Evolutionary conservation across 345 rosid genomes (phyloP).

Genomic region (Rhodamnia argentea): DNA sequence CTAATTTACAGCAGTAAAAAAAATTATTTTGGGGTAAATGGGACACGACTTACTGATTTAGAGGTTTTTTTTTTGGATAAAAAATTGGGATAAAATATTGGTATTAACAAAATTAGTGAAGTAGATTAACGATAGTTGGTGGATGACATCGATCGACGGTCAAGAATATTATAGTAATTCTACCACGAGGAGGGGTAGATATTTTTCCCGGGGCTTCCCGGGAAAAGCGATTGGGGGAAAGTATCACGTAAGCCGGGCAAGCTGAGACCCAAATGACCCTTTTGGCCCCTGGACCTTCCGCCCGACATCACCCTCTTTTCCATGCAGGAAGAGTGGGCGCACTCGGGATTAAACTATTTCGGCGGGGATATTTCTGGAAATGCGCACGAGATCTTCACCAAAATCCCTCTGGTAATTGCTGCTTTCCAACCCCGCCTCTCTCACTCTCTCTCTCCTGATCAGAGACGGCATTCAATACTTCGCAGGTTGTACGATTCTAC

Average conservation of each 20-base stretch:
- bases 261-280: neutral
- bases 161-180: neutral
- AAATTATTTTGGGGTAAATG: neutral
- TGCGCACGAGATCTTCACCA: neutral
- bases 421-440: neutral
- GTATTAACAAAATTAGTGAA: too few relatives aligned
- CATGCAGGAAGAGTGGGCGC: neutral
- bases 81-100: neutral
- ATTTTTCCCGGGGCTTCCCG: neutral
- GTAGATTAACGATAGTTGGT: neutral
- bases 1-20: rapidly evolving
- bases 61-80: neutral
- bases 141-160: neutral
- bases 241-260: neutral
- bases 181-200: neutral
- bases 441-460: neutral
- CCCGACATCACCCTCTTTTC: neutral
- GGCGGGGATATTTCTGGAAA: neutral
- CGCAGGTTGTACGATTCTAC: neutral
- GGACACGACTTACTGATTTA: neutral
- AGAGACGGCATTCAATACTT: neutral
- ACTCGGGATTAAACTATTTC: neutral
- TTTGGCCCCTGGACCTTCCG: neutral
- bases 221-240: neutral
- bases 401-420: neutral